A percentile compares a stretch with the other conserved stretches of the same genome.
Conservation (phyloP, 352 stramenopile species). For the Saprolegnia diclina region DNA sequence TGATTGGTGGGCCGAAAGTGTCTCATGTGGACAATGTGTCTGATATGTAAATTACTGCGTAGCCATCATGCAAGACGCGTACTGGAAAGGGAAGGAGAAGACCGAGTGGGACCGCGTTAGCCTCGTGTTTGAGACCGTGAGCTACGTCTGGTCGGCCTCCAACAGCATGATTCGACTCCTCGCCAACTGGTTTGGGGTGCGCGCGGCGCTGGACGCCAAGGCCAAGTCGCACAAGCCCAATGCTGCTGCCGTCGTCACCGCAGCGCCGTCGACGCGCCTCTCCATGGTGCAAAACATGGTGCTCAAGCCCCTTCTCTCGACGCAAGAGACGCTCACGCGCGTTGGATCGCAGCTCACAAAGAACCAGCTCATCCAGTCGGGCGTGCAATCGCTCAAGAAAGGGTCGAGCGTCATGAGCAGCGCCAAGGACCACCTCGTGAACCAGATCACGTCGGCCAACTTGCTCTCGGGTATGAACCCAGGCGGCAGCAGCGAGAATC, state of each 20-base stretch:
- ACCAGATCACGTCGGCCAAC: conserved; percentile 29
- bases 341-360: conserved; percentile 1
- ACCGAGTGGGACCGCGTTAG: conserved; percentile 16
- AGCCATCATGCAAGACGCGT: conserved; percentile 22
- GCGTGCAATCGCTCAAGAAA: background rate
- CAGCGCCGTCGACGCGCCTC: background rate
- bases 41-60: background rate
- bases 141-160: background rate
- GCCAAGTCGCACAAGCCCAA: background rate
- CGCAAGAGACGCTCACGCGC: background rate
- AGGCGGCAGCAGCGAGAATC: conserved; percentile 4
- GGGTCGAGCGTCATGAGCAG: conserved; percentile 28
- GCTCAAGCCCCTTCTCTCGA: conserved; percentile 4
- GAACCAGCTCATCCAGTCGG: background rate
- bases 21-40: background rate
- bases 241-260: background rate
- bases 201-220: background rate
- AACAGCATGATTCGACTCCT: background rate
- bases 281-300: conserved; percentile 9
- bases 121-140: conserved; percentile 3
- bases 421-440: conserved; percentile 27
- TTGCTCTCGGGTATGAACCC: conserved; percentile 2
- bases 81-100: conserved; percentile 11
- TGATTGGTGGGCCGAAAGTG: conserved; percentile 29
- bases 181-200: background rate